Base-by-base conservation (phyloP, 768 basidiomycete genomes). In the Macrolepiota albuminosa region DNA sequence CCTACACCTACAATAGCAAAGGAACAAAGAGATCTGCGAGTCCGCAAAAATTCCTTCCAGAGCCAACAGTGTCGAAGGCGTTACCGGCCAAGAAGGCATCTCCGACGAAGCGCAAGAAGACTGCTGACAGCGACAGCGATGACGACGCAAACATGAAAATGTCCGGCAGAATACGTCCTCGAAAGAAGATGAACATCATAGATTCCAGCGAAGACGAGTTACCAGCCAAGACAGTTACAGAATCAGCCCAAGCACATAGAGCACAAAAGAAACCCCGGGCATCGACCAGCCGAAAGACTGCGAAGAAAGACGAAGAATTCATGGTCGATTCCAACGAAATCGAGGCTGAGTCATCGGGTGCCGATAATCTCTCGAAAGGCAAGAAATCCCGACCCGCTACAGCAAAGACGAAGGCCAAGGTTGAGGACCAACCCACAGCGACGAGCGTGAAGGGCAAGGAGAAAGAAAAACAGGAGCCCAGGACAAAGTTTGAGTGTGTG, bases 191-290 rank as follows among this genome's bases (percentile, higher is more conserved):
- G 26, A 57, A 40, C 7, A 47, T 61, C 3, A 24, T 68, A 18
- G 11, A 62, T 13, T 65, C 65, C 33, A 67, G 63, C 49, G 64
- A 67, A 37, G 66, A 60, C 43, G 40, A 65, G 49, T 65, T 75
- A 0, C 76, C 78, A 1, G 76, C 76, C 2, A 77, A 71, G 70
- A 80, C 80, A 71, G 39, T n/a, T 4, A 80, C 79, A 59, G 33
- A 55, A 11, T 64, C 11, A 58, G 68, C 46, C 13, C 16, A 45
- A 9, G 47, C 40, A 55, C 18, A 29, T 47, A 68, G 64, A 39
- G 42, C 69, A 13, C 70, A 71, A 56, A 61, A 57, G 37, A 63
- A 63, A 51, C 58, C 58, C 24, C 56, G 62, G 24, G 63, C 71
- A 3, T 67, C 68, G 6, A 58, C 64, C 3, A 67, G 57, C 29